Evolutionary conservation across 345 rosid genomes (phyloP).

Genomic region (Lenwebbia sp.): DNA sequence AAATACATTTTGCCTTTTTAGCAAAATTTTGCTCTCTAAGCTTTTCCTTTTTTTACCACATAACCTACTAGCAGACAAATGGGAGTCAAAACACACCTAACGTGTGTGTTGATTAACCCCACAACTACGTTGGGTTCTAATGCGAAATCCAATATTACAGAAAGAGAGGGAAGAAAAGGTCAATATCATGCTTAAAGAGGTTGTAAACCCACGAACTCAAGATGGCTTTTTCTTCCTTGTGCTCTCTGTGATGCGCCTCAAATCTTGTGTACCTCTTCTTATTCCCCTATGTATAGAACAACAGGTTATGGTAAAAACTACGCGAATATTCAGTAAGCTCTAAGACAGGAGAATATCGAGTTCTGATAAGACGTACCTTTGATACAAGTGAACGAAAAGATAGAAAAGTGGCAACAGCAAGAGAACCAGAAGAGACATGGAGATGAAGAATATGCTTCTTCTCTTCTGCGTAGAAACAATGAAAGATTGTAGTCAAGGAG

Average conservation of each 20-base stretch:
- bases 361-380: slow-evolving; percentile 25
- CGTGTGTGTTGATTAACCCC: neutral
- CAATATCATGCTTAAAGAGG: neutral
- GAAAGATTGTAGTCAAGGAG: neutral
- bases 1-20: neutral
- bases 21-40: neutral
- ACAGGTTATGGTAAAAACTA: neutral
- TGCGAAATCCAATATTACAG: neutral
- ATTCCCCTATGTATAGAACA: slow-evolving; percentile 38
- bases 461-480: slow-evolving; percentile 33
- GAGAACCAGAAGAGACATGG: slow-evolving; percentile 35
- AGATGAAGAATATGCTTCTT: slow-evolving; percentile 27
- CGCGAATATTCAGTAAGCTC: neutral
- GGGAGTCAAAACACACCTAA: neutral
- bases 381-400: slow-evolving; percentile 45
- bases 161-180: neutral
- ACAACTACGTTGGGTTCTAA: neutral
- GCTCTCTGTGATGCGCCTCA: slow-evolving; percentile 33
- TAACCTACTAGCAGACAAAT: neutral
- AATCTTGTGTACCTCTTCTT: slow-evolving; percentile 42
- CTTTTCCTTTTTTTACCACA: neutral
- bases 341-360: neutral
- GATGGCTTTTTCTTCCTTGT: slow-evolving; percentile 35
- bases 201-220: neutral
- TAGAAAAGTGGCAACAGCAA: slow-evolving; percentile 54